Conservation (phyloP, 192 early-diverging fungal genomes). For the Podila clonocystis region DNA sequence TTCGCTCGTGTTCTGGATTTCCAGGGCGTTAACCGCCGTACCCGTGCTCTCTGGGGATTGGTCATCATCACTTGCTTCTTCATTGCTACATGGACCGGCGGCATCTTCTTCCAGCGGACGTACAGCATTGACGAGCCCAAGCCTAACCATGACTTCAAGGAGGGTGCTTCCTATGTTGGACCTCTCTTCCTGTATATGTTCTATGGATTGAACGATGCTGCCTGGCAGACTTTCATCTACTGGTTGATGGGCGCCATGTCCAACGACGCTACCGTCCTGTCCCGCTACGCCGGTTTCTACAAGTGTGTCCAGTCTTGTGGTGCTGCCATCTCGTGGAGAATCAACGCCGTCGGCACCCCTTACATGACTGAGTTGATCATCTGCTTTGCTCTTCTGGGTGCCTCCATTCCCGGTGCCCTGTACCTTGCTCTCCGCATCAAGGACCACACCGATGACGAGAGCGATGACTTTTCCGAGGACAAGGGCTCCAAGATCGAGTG, state of each 20-base stretch:
- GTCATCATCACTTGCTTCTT: conserved; percentile 57
- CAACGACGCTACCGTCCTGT: conserved; percentile 78
- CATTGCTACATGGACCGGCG: conserved; percentile 73
- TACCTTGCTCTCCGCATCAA: conserved; percentile 35
- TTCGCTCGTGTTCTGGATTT: conserved; percentile 78
- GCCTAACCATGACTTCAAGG: conserved; percentile 56
- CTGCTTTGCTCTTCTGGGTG: conserved; percentile 50
- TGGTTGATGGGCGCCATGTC: conserved; percentile 90
- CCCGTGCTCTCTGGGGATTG: conserved; percentile 72
- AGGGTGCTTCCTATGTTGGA: conserved; percentile 58
- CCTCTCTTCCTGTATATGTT: conserved; percentile 76
- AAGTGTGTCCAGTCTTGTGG: conserved; percentile 89
- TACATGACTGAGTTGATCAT: conserved; percentile 50
- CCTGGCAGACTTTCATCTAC: conserved; percentile 81
- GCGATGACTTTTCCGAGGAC: background rate
- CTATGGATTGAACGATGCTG: conserved; percentile 83
- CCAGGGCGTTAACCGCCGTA: conserved; percentile 60
- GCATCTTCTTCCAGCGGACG: conserved; percentile 65
- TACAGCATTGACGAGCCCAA: conserved; percentile 52
- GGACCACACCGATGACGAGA: conserved; percentile 30
- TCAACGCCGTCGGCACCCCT: conserved; percentile 61
- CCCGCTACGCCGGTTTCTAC: conserved; percentile 88
- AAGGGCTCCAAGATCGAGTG: conserved; percentile 5
- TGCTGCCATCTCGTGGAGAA: conserved; percentile 76
- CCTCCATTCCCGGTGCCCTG: conserved; percentile 46